Base-by-base conservation (phyloP, 1,284 basidiomycete genomes). In the Pisolithus thermaeus region DNA sequence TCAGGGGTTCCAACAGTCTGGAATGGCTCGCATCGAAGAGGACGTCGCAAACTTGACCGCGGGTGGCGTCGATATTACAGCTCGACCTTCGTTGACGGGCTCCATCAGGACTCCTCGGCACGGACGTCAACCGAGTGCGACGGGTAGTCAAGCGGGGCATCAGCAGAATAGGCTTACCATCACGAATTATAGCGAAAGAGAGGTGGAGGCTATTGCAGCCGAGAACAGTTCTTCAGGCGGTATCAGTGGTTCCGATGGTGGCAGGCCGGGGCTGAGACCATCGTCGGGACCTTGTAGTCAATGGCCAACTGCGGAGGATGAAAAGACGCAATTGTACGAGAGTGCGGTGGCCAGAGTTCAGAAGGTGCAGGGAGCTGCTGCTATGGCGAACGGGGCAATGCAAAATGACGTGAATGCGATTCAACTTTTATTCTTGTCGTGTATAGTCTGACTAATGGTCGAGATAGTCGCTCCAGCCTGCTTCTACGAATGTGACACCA, bases 301-400 rank as follows among this genome's bases (percentile, higher is more conserved):
- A 14, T 86, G 80, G 80, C 66, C 65, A 3, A 74, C 66, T 14
- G 83, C 86, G 1, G 83, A 81, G 59, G 77, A 86, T 27, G 87
- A 89, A 65, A 88, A 89, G 66, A 67, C 72, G 56, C 64, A 66
- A 49, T 65, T 89, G 46, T 92, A 87, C 59, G 79, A 88, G 51
- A 70, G 71, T 42, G 90, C 90, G 0, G 76, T 79, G 53, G 75
- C 72, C 1, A 75, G 73, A 47, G 89, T 87, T 5, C 80, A 83
- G 50, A 71, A 69, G 46, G 70, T 76, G 0, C 84, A 86, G 56
- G 78, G 76, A 4, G 59, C 62, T 32, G 69, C 70, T 42, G 68
- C 67, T 28, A 61, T 66, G 46, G 59, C 53, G 20, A 57, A 49
- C 9, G 66, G 68, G 28, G 65, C 73, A 11, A 42, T 50, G 9